phyloP scores from a whole-genome alignment of 2,329 filamentous ascomycete genomes.

The Diaporthe longicolla region DNA sequence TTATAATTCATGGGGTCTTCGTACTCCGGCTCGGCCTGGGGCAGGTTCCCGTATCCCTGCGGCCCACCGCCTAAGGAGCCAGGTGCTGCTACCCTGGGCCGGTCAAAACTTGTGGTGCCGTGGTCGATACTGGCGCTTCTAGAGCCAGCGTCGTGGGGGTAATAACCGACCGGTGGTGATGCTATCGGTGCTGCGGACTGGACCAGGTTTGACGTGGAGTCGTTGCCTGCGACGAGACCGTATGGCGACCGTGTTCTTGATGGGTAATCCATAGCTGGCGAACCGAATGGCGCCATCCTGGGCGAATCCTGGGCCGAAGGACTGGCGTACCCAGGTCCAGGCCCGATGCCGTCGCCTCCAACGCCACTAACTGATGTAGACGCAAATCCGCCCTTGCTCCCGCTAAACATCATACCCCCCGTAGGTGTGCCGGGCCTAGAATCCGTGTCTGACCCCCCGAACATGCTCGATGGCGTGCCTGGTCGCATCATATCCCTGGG shows the following conservation, averaged over 20 bases:
- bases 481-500: conserved; percentile 72
- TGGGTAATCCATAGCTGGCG: conserved; percentile 42
- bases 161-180: conserved; percentile 43
- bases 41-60: conserved; percentile 71
- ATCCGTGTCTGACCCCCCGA: conserved; percentile 56
- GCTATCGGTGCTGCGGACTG: conserved; percentile 41
- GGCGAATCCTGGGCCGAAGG: conserved; percentile 29
- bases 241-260: conserved; percentile 37
- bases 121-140: conserved; percentile 53
- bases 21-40: conserved; percentile 63
- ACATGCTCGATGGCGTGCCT: conserved; percentile 70
- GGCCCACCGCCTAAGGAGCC: conserved; percentile 69
- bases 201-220: conserved; percentile 41
- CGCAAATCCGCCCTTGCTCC: conserved; percentile 48
- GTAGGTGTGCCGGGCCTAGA: conserved; percentile 68
- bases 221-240: conserved; percentile 40
- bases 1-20: conserved; percentile 67
- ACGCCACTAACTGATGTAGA: conserved; percentile 42
- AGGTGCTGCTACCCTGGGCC: conserved; percentile 48
- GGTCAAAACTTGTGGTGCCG: conserved; percentile 42
- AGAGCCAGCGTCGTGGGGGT: conserved; percentile 45
- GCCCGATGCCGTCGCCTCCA: conserved; percentile 32
- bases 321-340: conserved; percentile 23
- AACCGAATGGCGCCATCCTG: conserved; percentile 33
- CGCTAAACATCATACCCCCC: conserved; percentile 53